phyloP scores from a whole-genome alignment of 2,329 filamentous ascomycete genomes.

The Cladosporium velox region DNA sequence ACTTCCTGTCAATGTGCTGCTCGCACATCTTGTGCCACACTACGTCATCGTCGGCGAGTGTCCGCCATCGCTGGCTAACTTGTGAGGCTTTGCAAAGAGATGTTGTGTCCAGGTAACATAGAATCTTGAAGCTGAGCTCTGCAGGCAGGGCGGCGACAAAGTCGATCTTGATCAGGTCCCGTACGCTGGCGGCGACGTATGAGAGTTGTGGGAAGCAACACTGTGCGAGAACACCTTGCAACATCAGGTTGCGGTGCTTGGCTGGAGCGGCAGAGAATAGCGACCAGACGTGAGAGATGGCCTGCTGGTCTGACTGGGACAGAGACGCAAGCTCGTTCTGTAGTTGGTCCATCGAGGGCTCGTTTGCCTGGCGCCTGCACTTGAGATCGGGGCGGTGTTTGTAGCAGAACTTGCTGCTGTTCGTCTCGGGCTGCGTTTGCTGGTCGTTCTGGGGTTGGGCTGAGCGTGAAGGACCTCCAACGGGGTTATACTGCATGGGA shows the following conservation, averaged over 20 bases:
- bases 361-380: slow-evolving; percentile 88
- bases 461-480: slow-evolving; percentile 51
- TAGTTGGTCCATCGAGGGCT: slow-evolving; percentile 92
- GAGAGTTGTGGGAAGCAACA: slow-evolving; percentile 98
- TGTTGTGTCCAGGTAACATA: slow-evolving; percentile 88
- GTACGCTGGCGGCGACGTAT: slow-evolving; percentile 84
- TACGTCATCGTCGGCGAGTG: slow-evolving; percentile 91
- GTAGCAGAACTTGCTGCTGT: slow-evolving; percentile 92
- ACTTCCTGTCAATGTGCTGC: slow-evolving; percentile 92
- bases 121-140: slow-evolving; percentile 90
- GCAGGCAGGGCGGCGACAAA: slow-evolving; percentile 85
- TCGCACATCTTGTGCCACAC: slow-evolving; percentile 99
- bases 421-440: slow-evolving; percentile 42
- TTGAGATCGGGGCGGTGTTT: slow-evolving; percentile 91
- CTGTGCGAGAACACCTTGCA: slow-evolving; percentile 92
- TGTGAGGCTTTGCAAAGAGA: slow-evolving; percentile 95
- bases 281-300: slow-evolving; percentile 96
- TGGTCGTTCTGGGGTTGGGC: slow-evolving; percentile 28
- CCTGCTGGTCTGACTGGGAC: slow-evolving; percentile 83
- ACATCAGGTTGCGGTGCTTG: slow-evolving; percentile 92
- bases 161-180: slow-evolving; percentile 96
- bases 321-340: slow-evolving; percentile 84
- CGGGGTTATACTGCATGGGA: slow-evolving; percentile 80
- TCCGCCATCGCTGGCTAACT: slow-evolving; percentile 85
- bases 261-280: slow-evolving; percentile 93